Evolutionary conservation across 2,329 filamentous ascomycete genomes (phyloP).

Genomic region (Epichloe sp.): DNA sequence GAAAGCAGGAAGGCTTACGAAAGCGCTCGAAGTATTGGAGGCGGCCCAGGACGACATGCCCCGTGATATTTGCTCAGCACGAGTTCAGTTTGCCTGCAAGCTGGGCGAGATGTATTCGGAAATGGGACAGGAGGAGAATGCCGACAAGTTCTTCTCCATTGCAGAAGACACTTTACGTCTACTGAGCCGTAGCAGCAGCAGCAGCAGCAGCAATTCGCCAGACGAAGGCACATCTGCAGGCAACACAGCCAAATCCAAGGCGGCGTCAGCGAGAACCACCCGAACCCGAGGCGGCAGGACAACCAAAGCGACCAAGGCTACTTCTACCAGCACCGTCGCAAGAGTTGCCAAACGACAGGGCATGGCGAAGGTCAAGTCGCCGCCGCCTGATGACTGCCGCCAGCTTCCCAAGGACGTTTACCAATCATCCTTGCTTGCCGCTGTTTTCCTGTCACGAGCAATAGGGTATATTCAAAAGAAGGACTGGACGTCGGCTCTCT

Average conservation of each 20-base stretch:
- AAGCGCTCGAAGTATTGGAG: slow-evolving; percentile 41
- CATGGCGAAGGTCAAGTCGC: slow-evolving; percentile 9
- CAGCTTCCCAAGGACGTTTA: slow-evolving; percentile 20
- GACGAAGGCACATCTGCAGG: slow-evolving; percentile 4
- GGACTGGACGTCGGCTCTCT: slow-evolving; percentile 45
- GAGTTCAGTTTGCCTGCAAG: slow-evolving; percentile 36
- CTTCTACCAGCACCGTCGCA: slow-evolving; percentile 5
- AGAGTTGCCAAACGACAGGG: slow-evolving; percentile 9
- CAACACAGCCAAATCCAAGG: slow-evolving; percentile 6
- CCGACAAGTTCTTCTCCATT: slow-evolving; percentile 29
- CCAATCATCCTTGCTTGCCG: slow-evolving; percentile 23
- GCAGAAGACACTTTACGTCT: slow-evolving; percentile 34
- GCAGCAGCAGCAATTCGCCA: slow-evolving; percentile 1
- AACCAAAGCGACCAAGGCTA: slow-evolving; percentile 5
- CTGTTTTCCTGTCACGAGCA: slow-evolving; percentile 25
- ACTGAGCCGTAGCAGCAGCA: slow-evolving; percentile 15
- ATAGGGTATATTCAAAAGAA: slow-evolving; percentile 33
- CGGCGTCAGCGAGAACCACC: slow-evolving; percentile 6
- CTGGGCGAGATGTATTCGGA: slow-evolving; percentile 43
- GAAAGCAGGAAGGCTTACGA: slow-evolving; percentile 44
- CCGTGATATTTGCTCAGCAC: slow-evolving; percentile 21
- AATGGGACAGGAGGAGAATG: slow-evolving; percentile 30
- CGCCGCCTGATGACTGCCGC: slow-evolving; percentile 8
- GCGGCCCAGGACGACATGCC: slow-evolving; percentile 40
- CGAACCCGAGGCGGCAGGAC: neutral